These are phyloP conservation scores for Flaveria bidentis DNA, from an alignment of 129 eudicot genomes.

Conservation along the genomic window DNA sequence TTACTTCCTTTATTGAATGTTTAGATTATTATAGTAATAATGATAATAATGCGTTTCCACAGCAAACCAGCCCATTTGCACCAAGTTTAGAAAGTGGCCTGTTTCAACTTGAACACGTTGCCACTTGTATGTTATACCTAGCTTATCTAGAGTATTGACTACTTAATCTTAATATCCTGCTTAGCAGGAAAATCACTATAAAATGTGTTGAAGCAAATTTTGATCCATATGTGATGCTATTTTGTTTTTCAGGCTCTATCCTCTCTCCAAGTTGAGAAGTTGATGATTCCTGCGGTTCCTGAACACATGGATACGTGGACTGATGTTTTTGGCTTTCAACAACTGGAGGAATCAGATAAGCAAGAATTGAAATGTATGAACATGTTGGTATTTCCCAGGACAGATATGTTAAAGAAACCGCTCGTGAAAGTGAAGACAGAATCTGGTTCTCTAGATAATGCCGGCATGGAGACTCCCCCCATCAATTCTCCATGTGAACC, in stretches of 20 bases:
- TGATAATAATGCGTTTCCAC: not conserved
- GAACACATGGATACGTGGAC: constrained; percentile 92
- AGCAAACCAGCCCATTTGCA: not conserved
- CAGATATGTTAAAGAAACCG: constrained; percentile 79
- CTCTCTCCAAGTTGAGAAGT: constrained; percentile 63
- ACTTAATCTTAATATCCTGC: not conserved
- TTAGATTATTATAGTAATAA: not conserved
- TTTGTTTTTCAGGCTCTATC: constrained; percentile 55
- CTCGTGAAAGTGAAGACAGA: constrained; percentile 27
- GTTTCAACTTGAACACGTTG: not conserved
- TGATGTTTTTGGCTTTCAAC: constrained; percentile 54
- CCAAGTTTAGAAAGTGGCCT: not conserved
- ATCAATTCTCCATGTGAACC: constrained; percentile 23
- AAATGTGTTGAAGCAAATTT: not conserved
- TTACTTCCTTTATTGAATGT: not conserved
- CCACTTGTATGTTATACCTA: not conserved
- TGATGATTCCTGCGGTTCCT: constrained; percentile 81
- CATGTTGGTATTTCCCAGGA: constrained; percentile 86
- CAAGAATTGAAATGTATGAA: constrained; percentile 63
- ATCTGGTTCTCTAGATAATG: constrained; percentile 7
- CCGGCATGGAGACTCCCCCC: constrained; percentile 27
- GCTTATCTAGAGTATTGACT: not conserved
- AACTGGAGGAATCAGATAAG: constrained; percentile 55
- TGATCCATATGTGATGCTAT: not conserved
- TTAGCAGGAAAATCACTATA: not conserved